Conservation (phyloP, 2,329 filamentous ascomycete genomes). For the Helotiales sp. region DNA sequence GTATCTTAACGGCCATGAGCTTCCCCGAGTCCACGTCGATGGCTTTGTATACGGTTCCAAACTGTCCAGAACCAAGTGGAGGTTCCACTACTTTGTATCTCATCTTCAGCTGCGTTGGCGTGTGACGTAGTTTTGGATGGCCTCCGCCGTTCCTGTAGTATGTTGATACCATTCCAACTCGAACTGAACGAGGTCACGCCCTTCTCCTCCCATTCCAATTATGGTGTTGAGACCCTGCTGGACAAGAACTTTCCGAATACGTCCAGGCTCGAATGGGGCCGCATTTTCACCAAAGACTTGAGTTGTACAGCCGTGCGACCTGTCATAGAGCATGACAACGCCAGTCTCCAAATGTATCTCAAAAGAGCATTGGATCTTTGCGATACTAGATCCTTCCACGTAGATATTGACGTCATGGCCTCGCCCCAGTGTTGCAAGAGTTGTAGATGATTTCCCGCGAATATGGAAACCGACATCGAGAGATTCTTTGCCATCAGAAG, state of each 20-base stretch:
- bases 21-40: slow-evolving; percentile 32
- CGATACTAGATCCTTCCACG: slow-evolving; percentile 13
- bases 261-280: slow-evolving; percentile 18
- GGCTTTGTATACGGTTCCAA: slow-evolving; percentile 33
- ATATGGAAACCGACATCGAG: slow-evolving; percentile 17
- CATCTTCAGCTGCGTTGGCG: slow-evolving; percentile 21
- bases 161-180: slow-evolving; percentile 19
- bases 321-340: slow-evolving; percentile 18
- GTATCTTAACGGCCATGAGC: slow-evolving; percentile 32
- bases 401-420: slow-evolving; percentile 9
- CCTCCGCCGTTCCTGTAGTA: slow-evolving; percentile 10
- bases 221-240: slow-evolving; percentile 15
- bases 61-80: slow-evolving; percentile 23
- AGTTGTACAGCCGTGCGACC: slow-evolving; percentile 12
- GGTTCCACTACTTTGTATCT: slow-evolving; percentile 25
- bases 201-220: slow-evolving; percentile 22
- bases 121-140: slow-evolving; percentile 12
- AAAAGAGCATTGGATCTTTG: slow-evolving; percentile 15
- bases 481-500: not conserved
- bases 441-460: not conserved
- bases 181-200: slow-evolving; percentile 18
- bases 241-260: slow-evolving; percentile 16
- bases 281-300: slow-evolving; percentile 17
- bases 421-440: slow-evolving; percentile 13
- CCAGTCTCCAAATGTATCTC: slow-evolving; percentile 9